These are phyloP conservation scores for Endoconidiophora polonica DNA, from an alignment of 2,329 filamentous ascomycete species.

Conservation along the genomic window DNA sequence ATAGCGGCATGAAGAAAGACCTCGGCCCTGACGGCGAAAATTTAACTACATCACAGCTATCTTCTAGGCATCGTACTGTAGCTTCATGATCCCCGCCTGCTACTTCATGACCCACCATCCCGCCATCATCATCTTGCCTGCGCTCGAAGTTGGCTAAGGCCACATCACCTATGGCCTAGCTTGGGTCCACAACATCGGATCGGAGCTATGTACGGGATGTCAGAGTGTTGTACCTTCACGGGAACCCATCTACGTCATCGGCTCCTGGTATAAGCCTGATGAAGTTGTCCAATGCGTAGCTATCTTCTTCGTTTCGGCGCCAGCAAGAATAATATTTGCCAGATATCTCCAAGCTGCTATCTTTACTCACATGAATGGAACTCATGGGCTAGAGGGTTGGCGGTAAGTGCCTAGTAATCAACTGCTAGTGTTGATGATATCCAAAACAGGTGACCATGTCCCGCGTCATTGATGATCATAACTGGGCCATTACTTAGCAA, in stretches of 20 bases:
- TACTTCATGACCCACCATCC: conserved; percentile 24
- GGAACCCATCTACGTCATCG: conserved; percentile 20
- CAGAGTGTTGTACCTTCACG: conserved; percentile 18
- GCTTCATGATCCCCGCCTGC: conserved; percentile 25
- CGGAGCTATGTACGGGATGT: conserved; percentile 20
- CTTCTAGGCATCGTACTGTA: conserved; percentile 24
- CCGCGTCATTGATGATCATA: too few relatives aligned
- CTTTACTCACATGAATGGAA: conserved; percentile 34
- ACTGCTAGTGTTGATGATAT: too few relatives aligned
- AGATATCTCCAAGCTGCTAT: conserved; percentile 37
- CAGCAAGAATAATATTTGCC: conserved; percentile 32
- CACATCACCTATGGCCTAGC: conserved; percentile 19
- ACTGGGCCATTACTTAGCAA: too few relatives aligned
- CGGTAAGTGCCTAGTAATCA: conserved; percentile 13
- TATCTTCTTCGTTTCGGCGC: conserved; percentile 33
- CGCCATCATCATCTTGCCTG: conserved; percentile 20
- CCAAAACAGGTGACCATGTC: too few relatives aligned
- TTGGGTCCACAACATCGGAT: conserved; percentile 20
- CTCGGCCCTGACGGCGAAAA: conserved; percentile 21
- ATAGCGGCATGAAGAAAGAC: conserved; percentile 24
- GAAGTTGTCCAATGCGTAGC: conserved; percentile 30
- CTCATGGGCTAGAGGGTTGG: conserved; percentile 33
- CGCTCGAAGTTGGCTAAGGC: conserved; percentile 20
- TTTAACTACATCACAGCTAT: conserved; percentile 19
- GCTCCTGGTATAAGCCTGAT: conserved; percentile 22